These are phyloP conservation scores for Picea sitchensis DNA, from an alignment of 75 land plant genomes.

Conservation along the genomic window DNA sequence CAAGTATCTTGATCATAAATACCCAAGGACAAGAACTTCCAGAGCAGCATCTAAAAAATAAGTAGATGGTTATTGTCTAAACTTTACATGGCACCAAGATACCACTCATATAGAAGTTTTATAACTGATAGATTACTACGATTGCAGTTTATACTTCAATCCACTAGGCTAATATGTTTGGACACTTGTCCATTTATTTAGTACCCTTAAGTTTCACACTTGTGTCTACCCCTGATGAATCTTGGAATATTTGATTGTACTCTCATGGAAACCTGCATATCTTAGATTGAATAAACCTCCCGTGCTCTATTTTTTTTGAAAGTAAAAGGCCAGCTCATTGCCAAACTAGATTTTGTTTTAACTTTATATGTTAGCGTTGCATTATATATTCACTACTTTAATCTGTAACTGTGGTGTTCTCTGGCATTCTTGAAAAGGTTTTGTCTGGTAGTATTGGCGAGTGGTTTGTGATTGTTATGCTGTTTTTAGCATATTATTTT, in stretches of 20 bases:
- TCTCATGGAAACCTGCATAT: neutral
- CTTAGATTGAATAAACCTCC: neutral
- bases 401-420: too few relatives aligned
- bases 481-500: too few relatives aligned
- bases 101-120: neutral
- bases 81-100: neutral
- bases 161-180: neutral
- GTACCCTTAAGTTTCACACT: neutral
- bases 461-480: too few relatives aligned
- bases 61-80: neutral
- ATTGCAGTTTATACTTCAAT: neutral
- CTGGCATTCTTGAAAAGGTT: too few relatives aligned
- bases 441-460: too few relatives aligned
- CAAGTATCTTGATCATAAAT: too few relatives aligned
- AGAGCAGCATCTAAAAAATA: neutral
- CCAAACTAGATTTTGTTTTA: too few relatives aligned
- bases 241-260: neutral
- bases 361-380: too few relatives aligned
- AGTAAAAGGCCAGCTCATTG: too few relatives aligned
- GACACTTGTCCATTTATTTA: neutral
- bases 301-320: neutral
- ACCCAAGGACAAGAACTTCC: too few relatives aligned
- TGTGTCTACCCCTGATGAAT: neutral
- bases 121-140: too few relatives aligned
- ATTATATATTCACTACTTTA: too few relatives aligned